Conservation (phyloP, 2,329 filamentous ascomycete genomes). For the Fusarium heterosporum region DNA sequence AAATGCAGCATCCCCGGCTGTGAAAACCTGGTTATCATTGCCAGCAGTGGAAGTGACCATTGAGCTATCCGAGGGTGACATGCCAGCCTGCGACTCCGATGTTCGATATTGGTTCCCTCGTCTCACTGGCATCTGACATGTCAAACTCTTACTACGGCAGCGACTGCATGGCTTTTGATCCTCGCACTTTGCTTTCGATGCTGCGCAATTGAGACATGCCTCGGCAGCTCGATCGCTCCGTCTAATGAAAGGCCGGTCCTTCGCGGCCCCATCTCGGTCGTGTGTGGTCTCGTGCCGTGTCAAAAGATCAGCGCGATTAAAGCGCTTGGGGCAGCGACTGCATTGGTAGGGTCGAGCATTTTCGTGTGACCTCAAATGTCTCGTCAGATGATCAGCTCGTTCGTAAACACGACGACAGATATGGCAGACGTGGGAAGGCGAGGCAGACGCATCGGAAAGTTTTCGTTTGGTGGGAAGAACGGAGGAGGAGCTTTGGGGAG, state of each 20-base stretch:
- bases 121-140: slow-evolving; percentile 45
- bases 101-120: slow-evolving; percentile 44
- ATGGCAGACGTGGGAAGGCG: slow-evolving; percentile 45
- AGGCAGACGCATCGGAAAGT: slow-evolving; percentile 42
- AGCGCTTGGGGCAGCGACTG: slow-evolving; percentile 46
- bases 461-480: slow-evolving; percentile 42
- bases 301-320: slow-evolving; percentile 45
- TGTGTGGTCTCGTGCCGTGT: slow-evolving; percentile 46
- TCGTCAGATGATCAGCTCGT: slow-evolving; percentile 45
- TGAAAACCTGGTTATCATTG: slow-evolving; percentile 33
- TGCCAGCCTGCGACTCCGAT: slow-evolving; percentile 41
- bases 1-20: slow-evolving; percentile 35
- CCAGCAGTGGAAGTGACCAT: slow-evolving; percentile 37
- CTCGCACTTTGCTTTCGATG: slow-evolving; percentile 46
- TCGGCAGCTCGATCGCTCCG: slow-evolving; percentile 45
- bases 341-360: slow-evolving; percentile 47
- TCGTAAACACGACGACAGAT: slow-evolving; percentile 47
- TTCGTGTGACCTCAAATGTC: slow-evolving; percentile 45
- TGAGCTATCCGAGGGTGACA: slow-evolving; percentile 43
- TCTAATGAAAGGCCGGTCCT: slow-evolving; percentile 45
- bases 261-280: slow-evolving; percentile 45
- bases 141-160: slow-evolving; percentile 44
- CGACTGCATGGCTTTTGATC: slow-evolving; percentile 46
- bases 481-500: slow-evolving; percentile 25
- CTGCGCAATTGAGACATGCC: slow-evolving; percentile 46